phyloP scores from a whole-genome alignment of 331 rosid genomes.

The Prunus yedoensis region DNA sequence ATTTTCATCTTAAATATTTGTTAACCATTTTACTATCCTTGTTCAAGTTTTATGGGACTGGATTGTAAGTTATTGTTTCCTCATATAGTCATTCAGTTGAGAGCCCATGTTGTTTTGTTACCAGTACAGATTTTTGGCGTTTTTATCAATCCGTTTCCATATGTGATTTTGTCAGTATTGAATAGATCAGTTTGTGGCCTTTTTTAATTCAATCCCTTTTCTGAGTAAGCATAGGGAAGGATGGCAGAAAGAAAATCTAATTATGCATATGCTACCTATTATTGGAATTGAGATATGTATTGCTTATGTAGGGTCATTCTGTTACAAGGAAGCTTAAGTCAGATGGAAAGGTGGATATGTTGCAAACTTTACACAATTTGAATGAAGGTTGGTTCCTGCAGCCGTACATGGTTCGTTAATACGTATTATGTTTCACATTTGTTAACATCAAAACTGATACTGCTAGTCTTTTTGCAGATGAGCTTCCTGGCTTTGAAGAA shows the following conservation, averaged over 20 bases:
- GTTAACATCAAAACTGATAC: background rate
- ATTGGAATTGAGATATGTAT: background rate
- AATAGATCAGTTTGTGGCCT: background rate
- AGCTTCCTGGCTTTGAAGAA: slow-evolving; percentile 70
- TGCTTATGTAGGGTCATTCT: slow-evolving; percentile 69
- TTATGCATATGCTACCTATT: background rate
- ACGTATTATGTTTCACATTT: background rate
- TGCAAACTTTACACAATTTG: slow-evolving; percentile 78
- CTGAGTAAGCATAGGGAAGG: background rate
- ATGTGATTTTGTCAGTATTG: background rate
- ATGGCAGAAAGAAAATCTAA: background rate
- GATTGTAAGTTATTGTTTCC: background rate
- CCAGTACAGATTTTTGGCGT: background rate
- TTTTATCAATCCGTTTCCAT: background rate
- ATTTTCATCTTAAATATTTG: background rate
- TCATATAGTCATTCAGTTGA: background rate
- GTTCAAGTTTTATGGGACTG: background rate
- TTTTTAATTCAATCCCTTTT: background rate
- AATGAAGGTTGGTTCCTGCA: slow-evolving; percentile 57
- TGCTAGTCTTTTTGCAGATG: slow-evolving; percentile 43
- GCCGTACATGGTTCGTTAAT: background rate
- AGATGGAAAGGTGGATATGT: slow-evolving; percentile 61
- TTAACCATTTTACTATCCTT: background rate
- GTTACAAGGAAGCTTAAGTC: slow-evolving; percentile 70
- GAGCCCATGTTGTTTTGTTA: background rate